Evolutionary conservation across 192 early-diverging fungal species (phyloP).

Genomic region (Paraglomus brasilianum): DNA sequence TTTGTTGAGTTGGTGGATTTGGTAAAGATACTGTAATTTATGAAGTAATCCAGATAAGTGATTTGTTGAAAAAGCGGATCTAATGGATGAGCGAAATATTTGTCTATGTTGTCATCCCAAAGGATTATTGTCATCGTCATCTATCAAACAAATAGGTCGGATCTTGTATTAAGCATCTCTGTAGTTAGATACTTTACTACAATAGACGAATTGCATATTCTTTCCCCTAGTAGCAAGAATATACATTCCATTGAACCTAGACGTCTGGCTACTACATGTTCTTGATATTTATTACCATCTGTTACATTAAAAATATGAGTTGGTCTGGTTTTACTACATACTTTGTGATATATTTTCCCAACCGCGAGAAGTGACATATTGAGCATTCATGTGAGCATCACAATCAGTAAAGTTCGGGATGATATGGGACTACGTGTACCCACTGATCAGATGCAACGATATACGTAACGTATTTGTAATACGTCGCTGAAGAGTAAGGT

Average conservation of each 20-base stretch:
- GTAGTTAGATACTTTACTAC: not conserved
- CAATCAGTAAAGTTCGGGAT: slow-evolving; percentile 1
- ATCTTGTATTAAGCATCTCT: not conserved
- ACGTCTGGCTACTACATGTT: not conserved
- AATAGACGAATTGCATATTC: slow-evolving; percentile 12
- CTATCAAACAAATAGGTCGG: not conserved
- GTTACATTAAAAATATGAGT: not conserved
- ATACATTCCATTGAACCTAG: slow-evolving; percentile 16
- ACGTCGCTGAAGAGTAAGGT: not conserved
- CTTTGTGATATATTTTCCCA: slow-evolving; percentile 8
- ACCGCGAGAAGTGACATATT: slow-evolving; percentile 8
- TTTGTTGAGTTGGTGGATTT: not conserved
- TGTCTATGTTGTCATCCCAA: not conserved
- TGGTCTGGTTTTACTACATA: slow-evolving; percentile 1
- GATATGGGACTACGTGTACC: slow-evolving; percentile 5
- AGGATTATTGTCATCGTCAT: not conserved
- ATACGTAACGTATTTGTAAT: not conserved
- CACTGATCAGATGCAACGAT: not conserved
- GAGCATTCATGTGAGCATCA: slow-evolving; percentile 16
- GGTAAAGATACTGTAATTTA: not conserved
- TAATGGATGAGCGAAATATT: not conserved
- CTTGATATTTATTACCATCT: not conserved
- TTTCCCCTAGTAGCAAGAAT: not conserved
- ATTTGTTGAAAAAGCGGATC: slow-evolving; percentile 1
- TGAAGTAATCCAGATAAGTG: not conserved